Evolutionary conservation across 2,329 filamentous ascomycete genomes (phyloP).

Genomic region (Aureobasidium lini): DNA sequence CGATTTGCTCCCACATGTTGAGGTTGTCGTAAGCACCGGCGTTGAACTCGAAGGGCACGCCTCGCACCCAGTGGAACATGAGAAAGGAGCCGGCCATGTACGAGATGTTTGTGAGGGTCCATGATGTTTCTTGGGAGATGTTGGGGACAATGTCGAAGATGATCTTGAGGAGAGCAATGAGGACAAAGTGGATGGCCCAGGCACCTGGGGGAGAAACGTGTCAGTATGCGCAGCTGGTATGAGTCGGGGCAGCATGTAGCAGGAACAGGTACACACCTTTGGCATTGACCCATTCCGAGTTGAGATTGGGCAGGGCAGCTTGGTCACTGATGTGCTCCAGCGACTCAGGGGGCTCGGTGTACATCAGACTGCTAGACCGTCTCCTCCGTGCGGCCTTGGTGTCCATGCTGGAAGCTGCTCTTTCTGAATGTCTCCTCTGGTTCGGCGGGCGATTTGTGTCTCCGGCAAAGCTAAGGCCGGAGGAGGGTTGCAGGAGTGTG

Average conservation of each 20-base stretch:
- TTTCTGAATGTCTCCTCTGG: slow-evolving; percentile 45
- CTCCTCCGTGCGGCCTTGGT: slow-evolving; percentile 53
- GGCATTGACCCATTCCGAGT: slow-evolving; percentile 97
- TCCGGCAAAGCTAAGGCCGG: slow-evolving; percentile 74
- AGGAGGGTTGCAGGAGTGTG: slow-evolving; percentile 67
- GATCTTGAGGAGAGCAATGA: slow-evolving; percentile 88
- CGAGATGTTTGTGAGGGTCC: slow-evolving; percentile 96
- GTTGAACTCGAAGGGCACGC: slow-evolving; percentile 98
- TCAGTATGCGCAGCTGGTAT: slow-evolving; percentile 15
- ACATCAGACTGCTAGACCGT: slow-evolving; percentile 96
- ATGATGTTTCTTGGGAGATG: slow-evolving; percentile 94
- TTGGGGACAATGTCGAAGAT: slow-evolving; percentile 95
- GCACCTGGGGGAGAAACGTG: slow-evolving; percentile 55
- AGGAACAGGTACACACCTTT: slow-evolving; percentile 60
- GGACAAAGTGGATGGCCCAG: slow-evolving; percentile 93
- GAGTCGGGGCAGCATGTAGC: not conserved
- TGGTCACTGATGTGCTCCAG: slow-evolving; percentile 97
- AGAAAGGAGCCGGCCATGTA: slow-evolving; percentile 99
- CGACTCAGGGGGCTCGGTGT: slow-evolving; percentile 92
- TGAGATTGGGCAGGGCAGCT: slow-evolving; percentile 86
- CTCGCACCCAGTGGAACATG: slow-evolving; percentile 99
- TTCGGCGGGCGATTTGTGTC: slow-evolving; percentile 63
- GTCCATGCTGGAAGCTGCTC: slow-evolving; percentile 53
- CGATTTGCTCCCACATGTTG: slow-evolving; percentile 99
- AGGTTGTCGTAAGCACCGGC: slow-evolving; percentile 97